These are phyloP conservation scores for Fusarium proliferatum DNA, from an alignment of 2,329 filamentous ascomycete genomes.

Conservation along the genomic window DNA sequence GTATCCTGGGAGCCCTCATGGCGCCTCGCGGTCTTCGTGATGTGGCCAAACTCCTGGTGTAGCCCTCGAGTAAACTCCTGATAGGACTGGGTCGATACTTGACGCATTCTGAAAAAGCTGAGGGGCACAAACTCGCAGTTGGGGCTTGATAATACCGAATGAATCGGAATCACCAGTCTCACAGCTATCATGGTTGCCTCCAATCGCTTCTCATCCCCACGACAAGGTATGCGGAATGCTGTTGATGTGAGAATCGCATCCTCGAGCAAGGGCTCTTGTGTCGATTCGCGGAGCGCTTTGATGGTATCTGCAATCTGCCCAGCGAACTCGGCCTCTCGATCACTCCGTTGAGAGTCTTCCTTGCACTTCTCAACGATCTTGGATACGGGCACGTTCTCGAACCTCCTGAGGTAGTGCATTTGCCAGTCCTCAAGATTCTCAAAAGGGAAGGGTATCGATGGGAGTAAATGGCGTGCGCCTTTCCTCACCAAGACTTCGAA, in stretches of 20 bases:
- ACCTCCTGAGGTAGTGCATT: slow-evolving; percentile 61
- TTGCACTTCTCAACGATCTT: slow-evolving; percentile 49
- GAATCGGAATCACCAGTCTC: slow-evolving; percentile 70
- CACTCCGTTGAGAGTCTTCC: slow-evolving; percentile 48
- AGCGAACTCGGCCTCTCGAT: slow-evolving; percentile 58
- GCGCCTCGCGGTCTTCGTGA: slow-evolving; percentile 49
- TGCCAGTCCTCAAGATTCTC: slow-evolving; percentile 66
- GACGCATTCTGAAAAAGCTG: slow-evolving; percentile 73
- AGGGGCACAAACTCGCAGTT: slow-evolving; percentile 70
- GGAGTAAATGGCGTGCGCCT: slow-evolving; percentile 68
- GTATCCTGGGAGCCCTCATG: slow-evolving; percentile 8
- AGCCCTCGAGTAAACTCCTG: slow-evolving; percentile 69
- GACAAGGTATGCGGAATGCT: slow-evolving; percentile 57
- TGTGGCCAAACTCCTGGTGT: slow-evolving; percentile 68
- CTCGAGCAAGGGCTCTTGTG: slow-evolving; percentile 59
- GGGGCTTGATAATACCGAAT: slow-evolving; percentile 62
- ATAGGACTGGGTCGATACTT: slow-evolving; percentile 70
- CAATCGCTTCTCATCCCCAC: slow-evolving; percentile 27
- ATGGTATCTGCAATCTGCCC: slow-evolving; percentile 58
- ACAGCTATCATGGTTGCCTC: slow-evolving; percentile 62
- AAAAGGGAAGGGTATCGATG: slow-evolving; percentile 66
- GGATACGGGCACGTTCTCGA: slow-evolving; percentile 58
- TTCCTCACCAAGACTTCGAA: slow-evolving; percentile 73
- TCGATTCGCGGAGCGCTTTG: slow-evolving; percentile 53
- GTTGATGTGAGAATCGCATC: slow-evolving; percentile 58